Evolutionary conservation across 305 asterid species (phyloP), one percentile per base, ranked within the genome.

Genomic region (Plantago lanceolata): DNA sequence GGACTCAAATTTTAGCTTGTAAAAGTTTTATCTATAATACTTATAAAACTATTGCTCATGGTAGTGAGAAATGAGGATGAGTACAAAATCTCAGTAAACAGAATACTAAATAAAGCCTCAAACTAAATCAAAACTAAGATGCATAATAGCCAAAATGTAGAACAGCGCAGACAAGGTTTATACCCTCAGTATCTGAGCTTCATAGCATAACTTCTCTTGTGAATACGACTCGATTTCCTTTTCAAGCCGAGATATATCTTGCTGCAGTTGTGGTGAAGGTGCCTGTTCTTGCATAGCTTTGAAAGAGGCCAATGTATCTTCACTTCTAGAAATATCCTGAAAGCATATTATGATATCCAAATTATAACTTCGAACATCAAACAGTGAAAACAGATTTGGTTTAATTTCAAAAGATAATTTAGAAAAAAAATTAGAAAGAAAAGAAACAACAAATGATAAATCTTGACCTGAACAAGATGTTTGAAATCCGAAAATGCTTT

Each of bases 141-240:
- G 40, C 40, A 37, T 9, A 37, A 8, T 52, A 26, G 14, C 1
- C 4, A 24, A 37, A 12, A 60, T 26, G 21, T 26, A 24, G n/a
- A 26, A 20, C 24, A 59, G 19, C n/a, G 35, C 13, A 20, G 14
- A 72, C 65, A 40, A 40, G 16, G 61, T 65, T 37, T 61, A 66
- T 84, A 93, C 99, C 94, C 97, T 80, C 54, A 93, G 78, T 76
- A 93, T 85, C 76, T 93, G 99, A 68, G 99, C 99, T 83, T 93
- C 99, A 74, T 81, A 85, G 81, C 97, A 93, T 48, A 84, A 72
- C 75, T 87, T 90, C 68, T 87, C 95, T 78, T 93, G 99, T 11
- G 94, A 68, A 69, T 75, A 77, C 70, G 59, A 64, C 78, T 93
- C 99, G 57, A 90, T 85, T 70, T 90, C 94, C 55, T 85, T 87